These are phyloP conservation scores for Cryptomeria japonica DNA, from an alignment of 75 land plant genomes.

Conservation along the genomic window DNA sequence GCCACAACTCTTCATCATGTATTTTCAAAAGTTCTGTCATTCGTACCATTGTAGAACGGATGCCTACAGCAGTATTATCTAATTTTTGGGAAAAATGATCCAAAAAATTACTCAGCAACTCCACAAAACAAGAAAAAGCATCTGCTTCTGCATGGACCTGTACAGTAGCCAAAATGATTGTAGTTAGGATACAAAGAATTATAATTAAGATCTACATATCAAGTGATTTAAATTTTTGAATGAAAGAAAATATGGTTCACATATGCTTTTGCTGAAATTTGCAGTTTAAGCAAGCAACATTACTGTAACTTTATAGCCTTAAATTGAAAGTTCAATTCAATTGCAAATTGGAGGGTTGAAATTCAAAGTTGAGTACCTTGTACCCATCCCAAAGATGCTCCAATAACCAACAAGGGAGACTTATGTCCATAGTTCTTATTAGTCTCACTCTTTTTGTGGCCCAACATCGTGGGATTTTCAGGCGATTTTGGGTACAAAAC, in stretches of 20 bases:
- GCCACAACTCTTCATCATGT: slow-evolving; percentile 85
- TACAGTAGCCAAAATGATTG: background rate
- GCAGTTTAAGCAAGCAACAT: background rate
- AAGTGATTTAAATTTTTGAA: background rate
- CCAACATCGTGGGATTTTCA: too few species aligned
- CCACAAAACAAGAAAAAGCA: slow-evolving; percentile 79
- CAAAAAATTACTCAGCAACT: slow-evolving; percentile 76
- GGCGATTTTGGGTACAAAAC: too few species aligned
- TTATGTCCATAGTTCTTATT: too few species aligned
- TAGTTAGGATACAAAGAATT: background rate
- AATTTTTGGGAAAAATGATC: slow-evolving; percentile 87
- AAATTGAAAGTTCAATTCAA: background rate
- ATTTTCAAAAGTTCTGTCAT: slow-evolving; percentile 53
- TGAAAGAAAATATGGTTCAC: background rate
- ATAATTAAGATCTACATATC: background rate
- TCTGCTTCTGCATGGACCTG: slow-evolving; percentile 88
- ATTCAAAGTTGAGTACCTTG: too few species aligned
- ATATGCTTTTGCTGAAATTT: background rate
- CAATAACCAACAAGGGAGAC: too few species aligned
- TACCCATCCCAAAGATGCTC: too few species aligned
- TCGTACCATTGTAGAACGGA: slow-evolving; percentile 66
- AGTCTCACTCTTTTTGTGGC: too few species aligned
- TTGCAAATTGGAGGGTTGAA: too few species aligned
- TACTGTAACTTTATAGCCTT: background rate
- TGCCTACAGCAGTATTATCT: slow-evolving; percentile 83